Percentiles rank a stretch among this genome's conserved stretches.
Conservation (phyloP, 1,139 yeast genomes). For the Arxiozyma bovina region DNA sequence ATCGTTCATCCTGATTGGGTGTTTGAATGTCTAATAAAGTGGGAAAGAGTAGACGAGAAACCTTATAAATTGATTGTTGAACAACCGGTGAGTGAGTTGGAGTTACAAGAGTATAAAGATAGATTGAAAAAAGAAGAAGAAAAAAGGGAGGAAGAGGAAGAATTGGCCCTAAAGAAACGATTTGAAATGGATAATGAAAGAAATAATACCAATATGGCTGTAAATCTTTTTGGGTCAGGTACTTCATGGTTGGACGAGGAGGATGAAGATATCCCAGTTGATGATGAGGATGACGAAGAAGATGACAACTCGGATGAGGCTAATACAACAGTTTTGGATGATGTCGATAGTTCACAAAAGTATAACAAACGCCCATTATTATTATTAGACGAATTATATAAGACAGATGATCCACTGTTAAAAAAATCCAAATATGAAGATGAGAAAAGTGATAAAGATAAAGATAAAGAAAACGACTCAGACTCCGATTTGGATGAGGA, state of each 20-base stretch:
- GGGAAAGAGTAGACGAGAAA: conserved; percentile 63
- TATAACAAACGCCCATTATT: conserved; percentile 6
- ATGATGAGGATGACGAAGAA: conserved; percentile 26
- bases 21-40: conserved; percentile 70
- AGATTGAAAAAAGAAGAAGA: conserved; percentile 18
- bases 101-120: conserved; percentile 29
- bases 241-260: conserved; percentile 31
- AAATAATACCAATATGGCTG: neutral
- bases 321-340: conserved; percentile 3
- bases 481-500: conserved; percentile 37
- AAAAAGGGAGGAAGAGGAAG: conserved; percentile 18
- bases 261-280: conserved; percentile 31
- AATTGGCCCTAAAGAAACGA: conserved; percentile 7
- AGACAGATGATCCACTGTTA: neutral
- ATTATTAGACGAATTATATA: neutral
- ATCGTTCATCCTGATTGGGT: conserved; percentile 93
- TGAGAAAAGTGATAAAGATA: neutral
- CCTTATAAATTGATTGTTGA: conserved; percentile 47
- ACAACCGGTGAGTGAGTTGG: conserved; percentile 33
- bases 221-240: conserved; percentile 28
- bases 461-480: conserved; percentile 15
- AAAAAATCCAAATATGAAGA: conserved; percentile 1
- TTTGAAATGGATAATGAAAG: conserved; percentile 11
- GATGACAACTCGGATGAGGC: conserved; percentile 14
- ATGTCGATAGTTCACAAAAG: neutral